Conservation (phyloP, 192 early-diverging fungal genomes). For the Coemansia asiatica region DNA sequence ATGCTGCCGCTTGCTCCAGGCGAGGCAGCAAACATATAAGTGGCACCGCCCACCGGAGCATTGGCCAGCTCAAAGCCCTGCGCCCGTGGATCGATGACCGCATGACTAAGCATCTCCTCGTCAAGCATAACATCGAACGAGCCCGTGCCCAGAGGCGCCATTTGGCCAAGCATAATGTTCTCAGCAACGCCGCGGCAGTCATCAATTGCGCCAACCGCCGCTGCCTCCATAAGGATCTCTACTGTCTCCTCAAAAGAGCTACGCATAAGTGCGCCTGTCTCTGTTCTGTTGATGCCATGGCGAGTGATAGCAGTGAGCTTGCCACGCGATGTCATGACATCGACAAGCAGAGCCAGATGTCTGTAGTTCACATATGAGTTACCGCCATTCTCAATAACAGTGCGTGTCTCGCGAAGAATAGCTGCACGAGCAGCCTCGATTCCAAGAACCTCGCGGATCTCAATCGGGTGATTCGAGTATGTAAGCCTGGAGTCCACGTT, state of each 20-base stretch:
- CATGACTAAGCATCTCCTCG: constrained; percentile 83
- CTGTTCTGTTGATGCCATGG: constrained; percentile 96
- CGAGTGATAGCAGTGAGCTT: constrained; percentile 95
- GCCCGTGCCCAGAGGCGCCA: constrained; percentile 94
- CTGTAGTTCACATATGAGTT: constrained; percentile 99
- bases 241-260: constrained; percentile 99
- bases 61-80: constrained; percentile 58
- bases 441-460: constrained; percentile 90
- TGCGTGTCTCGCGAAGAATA: constrained; percentile 83
- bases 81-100: constrained; percentile 58
- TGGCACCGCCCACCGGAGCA: constrained; percentile 54
- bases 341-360: constrained; percentile 91
- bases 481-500: constrained; percentile 80
- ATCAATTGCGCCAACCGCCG: constrained; percentile 86
- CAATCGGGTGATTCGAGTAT: constrained; percentile 89
- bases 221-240: constrained; percentile 95
- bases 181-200: constrained; percentile 96
- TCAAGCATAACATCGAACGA: constrained; percentile 92
- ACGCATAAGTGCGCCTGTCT: constrained; percentile 90
- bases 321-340: constrained; percentile 95
- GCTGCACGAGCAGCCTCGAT: constrained; percentile 96
- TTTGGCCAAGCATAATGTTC: constrained; percentile 96
- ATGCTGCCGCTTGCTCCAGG: constrained; percentile 62
- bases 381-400: constrained; percentile 86
- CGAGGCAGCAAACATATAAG: constrained; percentile 56